Base-by-base conservation (phyloP, 352 stramenopile genomes). In the Phytophthora hibernalis region DNA sequence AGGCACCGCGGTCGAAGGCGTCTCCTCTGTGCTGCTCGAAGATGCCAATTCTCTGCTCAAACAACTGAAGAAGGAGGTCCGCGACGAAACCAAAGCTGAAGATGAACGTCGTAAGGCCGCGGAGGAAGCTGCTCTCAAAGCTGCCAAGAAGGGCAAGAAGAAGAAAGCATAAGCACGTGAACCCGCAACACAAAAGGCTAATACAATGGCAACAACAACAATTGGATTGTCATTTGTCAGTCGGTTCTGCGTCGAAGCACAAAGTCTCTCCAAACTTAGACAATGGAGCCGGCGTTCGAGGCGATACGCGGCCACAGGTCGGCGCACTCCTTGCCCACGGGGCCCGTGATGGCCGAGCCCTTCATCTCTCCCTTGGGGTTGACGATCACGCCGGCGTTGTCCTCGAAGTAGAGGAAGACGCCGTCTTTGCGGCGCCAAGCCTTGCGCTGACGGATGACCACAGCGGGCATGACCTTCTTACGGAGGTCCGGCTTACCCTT, bases 341-440 rank as follows among this genome's bases (percentile, higher is more conserved):
- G 98, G 77, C 98, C 98, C 63, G 97, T 99, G 62, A 99, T 99
- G 72, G 98, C 98, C 73, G 96, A 99, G 63, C 95, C 98, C 93
- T 99, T 99, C 98, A 99, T 99, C 87, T 99, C 98, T 76, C 98
- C 98, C 96, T 99, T 99, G 64, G 98, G 98, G 91, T 99, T 99
- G 56, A 99, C 98, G 80, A 99, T 99, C 42, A 99, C 98, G 81
- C 98, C 98, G 54, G 98, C 98, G 88, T 99, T 99, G 89, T 99
- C 93, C 80, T 99, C 98, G 75, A 99, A 99, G 89, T 99, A 99
- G 79, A 99, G 99, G 88, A 99, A 99, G 28, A 99, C 93, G 68
- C 98, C 98, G 82, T 99, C 97, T 89, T 99, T 99, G 80, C 98
- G 97, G 74, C 98, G 89, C 95, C 98, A 99, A 50, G 96, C 88